Evolutionary conservation across 2,329 filamentous ascomycete genomes (phyloP), one percentile per base, ranked within the genome.

Genomic region (Penicillium sp.): DNA sequence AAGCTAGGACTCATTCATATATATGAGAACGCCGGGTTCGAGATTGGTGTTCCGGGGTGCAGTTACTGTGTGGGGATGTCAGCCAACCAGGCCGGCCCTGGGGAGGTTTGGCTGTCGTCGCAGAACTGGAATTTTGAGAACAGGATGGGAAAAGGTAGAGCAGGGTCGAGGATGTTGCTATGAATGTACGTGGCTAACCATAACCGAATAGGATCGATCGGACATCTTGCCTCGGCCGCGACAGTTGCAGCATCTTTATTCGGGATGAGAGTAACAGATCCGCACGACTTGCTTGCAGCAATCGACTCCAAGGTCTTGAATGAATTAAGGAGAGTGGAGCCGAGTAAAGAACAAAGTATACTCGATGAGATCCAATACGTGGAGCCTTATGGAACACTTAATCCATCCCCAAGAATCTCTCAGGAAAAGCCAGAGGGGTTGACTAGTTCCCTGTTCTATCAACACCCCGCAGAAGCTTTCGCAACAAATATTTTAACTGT

Each of bases 241-340:
- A 79, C 80, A 0, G 81, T 83, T 1, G 81, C 82, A 3, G 81
- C 81, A 3, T 81, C 79, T 0, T 79, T 76, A 0, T 84, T 83
- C 59, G 67, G 71, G 4, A 83, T 83, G 81, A 74, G 69, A 40
- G 68, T 82, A 6, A 77, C 73, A 0, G 76, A 81, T 57, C 80
- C 81, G 0, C 64, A 69, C 1, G 63, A 70, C 1, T 69, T 76
- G 3, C 62, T 78, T 7, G 60, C 63, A 5, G 54, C 73, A 0
- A 73, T 79, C 22, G 71, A 76, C 56, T 57, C 64, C 13, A 8
- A 17, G 1, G 24, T 9, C 5, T 47, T 24, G 22, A 28, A 28
- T n/a, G 6, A 17, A 10, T 13, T 28, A 12, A 28, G 24, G 6
- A n/a, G 19, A 26, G 22, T 28, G 24, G 13, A 26, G 73, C 73